A percentile compares a stretch with the other conserved stretches of the same genome.
These are phyloP conservation scores for Acephala macrosclerotiorum DNA, from an alignment of 2,329 filamentous ascomycete species.

Conservation along the genomic window DNA sequence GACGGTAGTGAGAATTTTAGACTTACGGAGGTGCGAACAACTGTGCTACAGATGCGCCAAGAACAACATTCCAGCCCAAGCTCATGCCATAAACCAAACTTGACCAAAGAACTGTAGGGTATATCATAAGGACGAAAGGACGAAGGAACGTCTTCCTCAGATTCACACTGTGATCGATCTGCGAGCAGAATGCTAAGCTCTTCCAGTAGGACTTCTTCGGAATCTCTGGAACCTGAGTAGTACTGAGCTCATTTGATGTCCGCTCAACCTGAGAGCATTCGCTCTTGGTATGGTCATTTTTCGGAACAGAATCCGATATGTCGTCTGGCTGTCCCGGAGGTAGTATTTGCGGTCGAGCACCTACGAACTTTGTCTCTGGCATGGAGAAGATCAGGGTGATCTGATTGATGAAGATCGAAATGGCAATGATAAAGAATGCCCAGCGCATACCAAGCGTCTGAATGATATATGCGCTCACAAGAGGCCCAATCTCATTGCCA, in stretches of 20 bases:
- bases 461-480: slow-evolving; percentile 39
- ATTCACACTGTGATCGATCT: slow-evolving; percentile 35
- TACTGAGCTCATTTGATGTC: background rate
- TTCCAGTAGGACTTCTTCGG: slow-evolving; percentile 25
- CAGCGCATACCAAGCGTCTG: slow-evolving; percentile 29
- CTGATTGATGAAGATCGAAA: slow-evolving; percentile 33
- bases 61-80: slow-evolving; percentile 46
- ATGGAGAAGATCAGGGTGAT: slow-evolving; percentile 38
- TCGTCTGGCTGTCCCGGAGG: background rate
- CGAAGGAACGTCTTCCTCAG: slow-evolving; percentile 43
- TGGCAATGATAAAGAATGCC: slow-evolving; percentile 28
- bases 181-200: slow-evolving; percentile 27
- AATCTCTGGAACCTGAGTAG: background rate
- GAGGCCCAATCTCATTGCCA: slow-evolving; percentile 41
- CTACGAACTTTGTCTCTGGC: slow-evolving; percentile 40
- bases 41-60: slow-evolving; percentile 59
- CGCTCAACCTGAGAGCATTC: background rate
- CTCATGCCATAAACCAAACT: slow-evolving; percentile 47
- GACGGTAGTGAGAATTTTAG: background rate
- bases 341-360: slow-evolving; percentile 31
- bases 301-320: background rate
- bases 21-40: slow-evolving; percentile 42
- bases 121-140: slow-evolving; percentile 49
- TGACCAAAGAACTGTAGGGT: slow-evolving; percentile 31
- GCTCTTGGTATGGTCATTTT: background rate